phyloP scores from a whole-genome alignment of 176 grass and related monocot genomes.

The Carex kokanica region DNA sequence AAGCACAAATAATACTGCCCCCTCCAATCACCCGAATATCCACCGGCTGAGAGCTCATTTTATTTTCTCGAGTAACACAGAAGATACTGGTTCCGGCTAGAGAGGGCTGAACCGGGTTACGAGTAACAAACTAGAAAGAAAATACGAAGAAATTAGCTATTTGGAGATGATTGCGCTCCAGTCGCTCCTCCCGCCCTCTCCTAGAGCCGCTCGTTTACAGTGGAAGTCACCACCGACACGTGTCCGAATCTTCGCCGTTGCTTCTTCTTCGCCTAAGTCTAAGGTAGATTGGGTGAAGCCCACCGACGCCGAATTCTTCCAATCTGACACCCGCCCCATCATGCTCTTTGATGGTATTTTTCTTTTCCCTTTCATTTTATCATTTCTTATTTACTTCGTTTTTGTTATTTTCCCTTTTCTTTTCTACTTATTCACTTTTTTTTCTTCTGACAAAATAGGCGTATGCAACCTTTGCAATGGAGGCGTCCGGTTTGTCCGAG shows the following conservation, averaged over 20 bases:
- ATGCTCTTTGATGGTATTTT: constrained; percentile 79
- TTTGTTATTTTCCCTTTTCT: neutral
- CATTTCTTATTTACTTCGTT: neutral
- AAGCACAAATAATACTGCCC: no score
- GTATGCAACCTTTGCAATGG: constrained; percentile 95
- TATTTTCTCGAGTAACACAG: no score
- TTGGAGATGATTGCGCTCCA: constrained; percentile 4
- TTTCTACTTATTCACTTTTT: neutral
- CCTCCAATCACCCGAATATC: no score
- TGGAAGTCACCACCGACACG: neutral
- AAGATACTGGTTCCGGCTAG: no score
- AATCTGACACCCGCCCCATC: constrained; percentile 60
- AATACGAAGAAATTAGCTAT: neutral
- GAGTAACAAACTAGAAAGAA: neutral
- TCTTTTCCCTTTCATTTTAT: neutral
- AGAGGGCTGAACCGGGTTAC: neutral
- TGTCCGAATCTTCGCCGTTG: constrained; percentile 14
- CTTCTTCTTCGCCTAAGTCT: constrained; percentile 1
- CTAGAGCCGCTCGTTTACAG: neutral
- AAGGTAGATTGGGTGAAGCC: constrained; percentile 35
- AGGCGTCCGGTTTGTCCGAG: constrained; percentile 65
- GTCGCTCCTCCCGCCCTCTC: neutral
- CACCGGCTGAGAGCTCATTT: no score
- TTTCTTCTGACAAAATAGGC: constrained; percentile 26
- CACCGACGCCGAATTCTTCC: constrained; percentile 76